A percentile compares a stretch with the other conserved stretches of the same genome.
Conservation (phyloP, 306 rosid genomes). For the Benincasa hispida region DNA sequence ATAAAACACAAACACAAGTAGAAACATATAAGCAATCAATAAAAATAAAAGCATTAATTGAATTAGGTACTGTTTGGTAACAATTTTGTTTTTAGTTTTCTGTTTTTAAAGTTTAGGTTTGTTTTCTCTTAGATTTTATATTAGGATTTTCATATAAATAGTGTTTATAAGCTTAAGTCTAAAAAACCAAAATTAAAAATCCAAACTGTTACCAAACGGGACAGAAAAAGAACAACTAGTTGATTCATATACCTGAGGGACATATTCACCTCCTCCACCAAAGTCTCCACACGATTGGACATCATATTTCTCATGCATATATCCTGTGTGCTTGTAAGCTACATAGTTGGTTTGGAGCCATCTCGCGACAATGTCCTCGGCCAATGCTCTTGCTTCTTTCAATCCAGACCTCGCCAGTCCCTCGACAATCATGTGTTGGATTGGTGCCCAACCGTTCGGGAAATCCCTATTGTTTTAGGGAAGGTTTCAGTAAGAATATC, state of each 20-base stretch:
- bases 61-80: too few relatives aligned
- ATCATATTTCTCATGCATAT: constrained; percentile 75
- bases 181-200: too few relatives aligned
- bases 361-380: constrained; percentile 58
- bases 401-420: constrained; percentile 60
- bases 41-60: too few relatives aligned
- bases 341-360: constrained; percentile 79
- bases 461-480: constrained; percentile 55
- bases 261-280: constrained; percentile 85
- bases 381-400: constrained; percentile 60
- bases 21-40: neutral
- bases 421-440: constrained; percentile 95
- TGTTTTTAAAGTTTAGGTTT: too few relatives aligned
- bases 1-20: neutral
- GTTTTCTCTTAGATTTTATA: too few relatives aligned
- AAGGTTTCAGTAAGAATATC: neutral
- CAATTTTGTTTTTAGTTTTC: too few relatives aligned
- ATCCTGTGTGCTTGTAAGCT: constrained; percentile 53
- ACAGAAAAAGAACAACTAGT: too few relatives aligned
- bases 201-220: too few relatives aligned
- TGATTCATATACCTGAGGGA: constrained; percentile 44
- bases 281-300: constrained; percentile 58
- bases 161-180: too few relatives aligned
- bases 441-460: constrained; percentile 95
- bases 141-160: too few relatives aligned